Base-by-base conservation (phyloP, 495 filamentous ascomycete genomes). In the Aspergillus egyptiacus region DNA sequence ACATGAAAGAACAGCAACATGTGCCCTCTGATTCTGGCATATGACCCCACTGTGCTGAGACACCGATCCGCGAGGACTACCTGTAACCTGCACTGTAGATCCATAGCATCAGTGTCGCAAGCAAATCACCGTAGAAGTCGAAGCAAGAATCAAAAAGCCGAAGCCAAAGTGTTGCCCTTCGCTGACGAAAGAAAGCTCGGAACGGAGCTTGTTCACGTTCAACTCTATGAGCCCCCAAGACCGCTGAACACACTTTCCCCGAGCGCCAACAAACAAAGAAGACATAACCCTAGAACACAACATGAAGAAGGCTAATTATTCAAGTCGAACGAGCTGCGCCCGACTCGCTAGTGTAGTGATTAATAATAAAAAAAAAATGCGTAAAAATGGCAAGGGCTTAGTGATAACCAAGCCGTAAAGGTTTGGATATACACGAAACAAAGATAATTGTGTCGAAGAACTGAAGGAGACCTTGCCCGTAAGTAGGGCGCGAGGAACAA, bases 181-280 rank as follows among this genome's bases (percentile, higher is more conserved):
- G 41, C 50, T 32, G 47, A 46, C 48, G 42, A 55, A 59, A 46
- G 56, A 55, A 37, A 64, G 64, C 64, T 58, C 60, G 56, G 24
- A 53, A 58, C 50, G 60, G 46, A 50, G 52, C 46, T 33, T 35
- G 35, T 24, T 45, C 34, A 27, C 34, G 41, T 44, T 50, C 41
- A 39, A 64, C 59, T 66, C 61, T 68, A 71, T 71, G 61, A 65
- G 61, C 56, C 59, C 63, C 58, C 53, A 63, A 58, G 59, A 61
- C 54, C 58, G 60, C 62, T 65, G 53, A 67, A 63, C 56, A 61
- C 60, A 62, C 63, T 64, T 62, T 60, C 62, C 62, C 65, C 62
- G 46, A 67, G 65, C 65, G 65, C 68, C 67, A 65, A 64, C 62
- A 58, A 68, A 66, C 47, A 62, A 63, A 66, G 57, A 60, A 65